Evolutionary conservation across 208 protist genomes (phyloP).

Genomic region (Endotrypanum monterogeii): DNA sequence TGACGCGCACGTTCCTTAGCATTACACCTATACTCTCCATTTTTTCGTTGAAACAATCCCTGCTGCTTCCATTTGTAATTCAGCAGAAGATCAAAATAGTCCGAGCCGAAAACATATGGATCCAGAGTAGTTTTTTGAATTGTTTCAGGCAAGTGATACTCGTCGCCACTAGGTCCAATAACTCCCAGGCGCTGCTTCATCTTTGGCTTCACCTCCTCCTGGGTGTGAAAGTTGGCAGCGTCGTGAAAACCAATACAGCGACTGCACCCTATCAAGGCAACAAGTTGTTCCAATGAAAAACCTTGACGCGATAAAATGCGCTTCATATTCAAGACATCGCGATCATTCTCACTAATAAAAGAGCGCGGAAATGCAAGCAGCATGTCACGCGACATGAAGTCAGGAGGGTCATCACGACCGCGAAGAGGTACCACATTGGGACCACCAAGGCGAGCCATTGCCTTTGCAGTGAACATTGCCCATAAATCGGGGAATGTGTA

Average conservation of each 20-base stretch:
- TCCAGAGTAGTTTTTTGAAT: slow-evolving; percentile 78
- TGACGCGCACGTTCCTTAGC: slow-evolving; percentile 71
- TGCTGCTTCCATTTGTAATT: slow-evolving; percentile 81
- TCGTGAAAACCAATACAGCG: slow-evolving; percentile 82
- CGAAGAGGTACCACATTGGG: slow-evolving; percentile 58
- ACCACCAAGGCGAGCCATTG: slow-evolving; percentile 73
- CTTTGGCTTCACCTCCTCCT: slow-evolving; percentile 66
- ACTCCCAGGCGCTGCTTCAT: slow-evolving; percentile 35
- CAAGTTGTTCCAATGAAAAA: slow-evolving; percentile 74
- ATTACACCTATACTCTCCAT: slow-evolving; percentile 47
- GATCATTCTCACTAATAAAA: slow-evolving; percentile 49
- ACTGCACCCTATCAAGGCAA: slow-evolving; percentile 69
- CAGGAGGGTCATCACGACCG: slow-evolving; percentile 50
- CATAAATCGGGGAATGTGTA: slow-evolving; percentile 86
- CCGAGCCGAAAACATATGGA: slow-evolving; percentile 85
- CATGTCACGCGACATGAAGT: slow-evolving; percentile 20
- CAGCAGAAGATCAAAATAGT: slow-evolving; percentile 86
- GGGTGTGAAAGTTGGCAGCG: slow-evolving; percentile 74
- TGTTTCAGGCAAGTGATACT: slow-evolving; percentile 55
- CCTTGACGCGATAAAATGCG: slow-evolving; percentile 67
- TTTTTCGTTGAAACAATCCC: slow-evolving; percentile 31
- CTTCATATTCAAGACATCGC: slow-evolving; percentile 81
- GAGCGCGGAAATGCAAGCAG: slow-evolving; percentile 50
- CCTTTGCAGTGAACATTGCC: slow-evolving; percentile 74
- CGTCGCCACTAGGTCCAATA: slow-evolving; percentile 42